A percentile compares a stretch with the other conserved stretches of the same genome.
phyloP scores from a whole-genome alignment of 164 flowering plant genomes.

The Stephania japonica region DNA sequence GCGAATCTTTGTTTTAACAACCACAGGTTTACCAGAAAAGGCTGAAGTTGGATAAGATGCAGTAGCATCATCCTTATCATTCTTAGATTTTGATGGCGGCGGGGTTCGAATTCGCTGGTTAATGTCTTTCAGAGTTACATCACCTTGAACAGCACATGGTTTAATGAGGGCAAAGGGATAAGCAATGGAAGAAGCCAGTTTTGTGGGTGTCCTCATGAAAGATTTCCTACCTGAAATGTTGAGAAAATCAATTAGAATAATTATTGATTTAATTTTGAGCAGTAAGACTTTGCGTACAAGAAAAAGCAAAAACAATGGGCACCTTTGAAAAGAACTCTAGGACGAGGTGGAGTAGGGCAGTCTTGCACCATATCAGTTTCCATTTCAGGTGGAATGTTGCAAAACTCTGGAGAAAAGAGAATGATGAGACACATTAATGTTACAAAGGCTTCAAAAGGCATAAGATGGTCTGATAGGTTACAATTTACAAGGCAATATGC shows the following conservation, averaged over 20 bases:
- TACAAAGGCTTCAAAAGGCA: neutral
- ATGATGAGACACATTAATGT: neutral
- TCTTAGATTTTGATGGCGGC: slow-evolving; percentile 49
- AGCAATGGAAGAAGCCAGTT: slow-evolving; percentile 64
- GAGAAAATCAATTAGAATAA: slow-evolving; percentile 1
- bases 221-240: slow-evolving; percentile 56
- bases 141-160: slow-evolving; percentile 73
- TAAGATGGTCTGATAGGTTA: neutral
- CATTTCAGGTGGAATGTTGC: slow-evolving; percentile 35
- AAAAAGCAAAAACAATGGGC: neutral
- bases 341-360: slow-evolving; percentile 33
- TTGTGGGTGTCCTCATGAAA: slow-evolving; percentile 48
- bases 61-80: slow-evolving; percentile 30
- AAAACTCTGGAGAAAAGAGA: slow-evolving; percentile 33
- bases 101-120: slow-evolving; percentile 77
- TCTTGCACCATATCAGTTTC: slow-evolving; percentile 36
- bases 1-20: slow-evolving; percentile 81
- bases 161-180: slow-evolving; percentile 90
- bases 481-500: neutral
- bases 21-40: slow-evolving; percentile 93
- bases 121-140: slow-evolving; percentile 84
- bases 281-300: neutral
- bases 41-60: slow-evolving; percentile 71
- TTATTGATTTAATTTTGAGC: neutral
- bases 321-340: slow-evolving; percentile 62